Base-by-base conservation (phyloP, 2,329 filamentous ascomycete species). In the Colletotrichum chrysophilum region DNA sequence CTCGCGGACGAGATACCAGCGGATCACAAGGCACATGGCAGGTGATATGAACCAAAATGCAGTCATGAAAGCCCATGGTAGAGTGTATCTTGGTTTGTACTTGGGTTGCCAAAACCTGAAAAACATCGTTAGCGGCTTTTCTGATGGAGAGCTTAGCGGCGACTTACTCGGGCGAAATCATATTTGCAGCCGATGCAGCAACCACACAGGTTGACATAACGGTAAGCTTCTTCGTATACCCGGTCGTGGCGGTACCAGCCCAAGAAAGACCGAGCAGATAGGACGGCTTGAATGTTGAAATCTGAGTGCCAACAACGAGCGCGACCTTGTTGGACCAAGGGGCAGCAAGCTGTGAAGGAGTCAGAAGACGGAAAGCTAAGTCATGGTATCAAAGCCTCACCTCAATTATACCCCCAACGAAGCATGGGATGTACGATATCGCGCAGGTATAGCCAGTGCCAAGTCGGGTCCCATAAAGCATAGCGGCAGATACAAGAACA, bases 261-360 rank as follows among this genome's bases (percentile, higher is more conserved):
- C 80, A 81, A 26, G 79, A 80, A 13, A 81, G 76, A 10, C 80
- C 80, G 9, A 80, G 73, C 13, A 81, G 76, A 60, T 81, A 81
- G 3, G 80, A 81, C 2, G 80, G 80, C 72, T 81, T 81, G 64
- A 81, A 81, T 3, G 80, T 81, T 10, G 80, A 81, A 30, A 81
- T 80, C 55, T 81, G 80, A 5, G 80, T 80, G 12, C 80, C 80
- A 7, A 81, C 79, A 3, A 81, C 79, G 12, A 81, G 77, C 3
- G 80, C 79, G 52, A 81, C 74, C 43, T 81, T 81, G 70, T 81
- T 79, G 7, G 78, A 79, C 80, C 80, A 81, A 4, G 79, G 78
- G 2, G 78, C 65, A 9, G 77, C 68, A 26, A 79, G 48, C 79
- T 79, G 24, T 7, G n/a, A 13, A 28, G 7, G 6, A 12, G 55